phyloP scores from a whole-genome alignment of 176 grass and related monocot species.

The Aegilops sharonensis region DNA sequence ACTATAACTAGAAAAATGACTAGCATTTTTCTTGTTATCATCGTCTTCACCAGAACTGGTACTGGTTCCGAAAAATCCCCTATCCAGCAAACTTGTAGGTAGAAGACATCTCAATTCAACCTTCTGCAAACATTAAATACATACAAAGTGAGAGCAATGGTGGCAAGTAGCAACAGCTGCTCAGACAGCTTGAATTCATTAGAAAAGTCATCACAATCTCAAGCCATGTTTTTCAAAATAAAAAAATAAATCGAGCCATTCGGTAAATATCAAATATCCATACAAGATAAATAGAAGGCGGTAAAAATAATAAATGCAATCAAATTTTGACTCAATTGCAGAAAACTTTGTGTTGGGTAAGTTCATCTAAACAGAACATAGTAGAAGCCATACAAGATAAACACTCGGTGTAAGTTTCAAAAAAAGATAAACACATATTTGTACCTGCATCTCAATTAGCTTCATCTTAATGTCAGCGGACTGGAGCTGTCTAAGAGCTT shows the following conservation, averaged over 20 bases:
- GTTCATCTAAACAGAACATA: background rate
- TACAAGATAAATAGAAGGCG: constrained; percentile 1
- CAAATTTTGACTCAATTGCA: background rate
- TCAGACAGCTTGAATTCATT: background rate
- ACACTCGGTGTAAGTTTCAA: background rate
- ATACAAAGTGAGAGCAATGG: constrained; percentile 19
- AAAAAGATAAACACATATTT: background rate
- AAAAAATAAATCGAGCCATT: background rate
- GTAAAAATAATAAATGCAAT: constrained; percentile 6
- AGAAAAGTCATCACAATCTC: background rate
- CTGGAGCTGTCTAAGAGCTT: constrained; percentile 64
- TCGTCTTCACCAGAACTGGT: constrained; percentile 37
- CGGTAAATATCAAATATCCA: background rate
- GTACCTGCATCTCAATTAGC: constrained; percentile 83
- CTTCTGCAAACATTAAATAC: constrained; percentile 53
- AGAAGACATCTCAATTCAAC: constrained; percentile 85
- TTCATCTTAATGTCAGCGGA: constrained; percentile 58
- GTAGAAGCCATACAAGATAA: constrained; percentile 12
- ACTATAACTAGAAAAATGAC: constrained; percentile 53
- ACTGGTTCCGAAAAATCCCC: constrained; percentile 66
- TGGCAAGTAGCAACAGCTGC: background rate
- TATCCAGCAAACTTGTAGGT: constrained; percentile 67
- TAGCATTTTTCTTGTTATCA: constrained; percentile 34
- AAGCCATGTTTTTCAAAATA: background rate
- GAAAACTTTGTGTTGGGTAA: background rate